Conservation (phyloP, 2,329 filamentous ascomycete genomes). For the Biscogniauxia sp. region DNA sequence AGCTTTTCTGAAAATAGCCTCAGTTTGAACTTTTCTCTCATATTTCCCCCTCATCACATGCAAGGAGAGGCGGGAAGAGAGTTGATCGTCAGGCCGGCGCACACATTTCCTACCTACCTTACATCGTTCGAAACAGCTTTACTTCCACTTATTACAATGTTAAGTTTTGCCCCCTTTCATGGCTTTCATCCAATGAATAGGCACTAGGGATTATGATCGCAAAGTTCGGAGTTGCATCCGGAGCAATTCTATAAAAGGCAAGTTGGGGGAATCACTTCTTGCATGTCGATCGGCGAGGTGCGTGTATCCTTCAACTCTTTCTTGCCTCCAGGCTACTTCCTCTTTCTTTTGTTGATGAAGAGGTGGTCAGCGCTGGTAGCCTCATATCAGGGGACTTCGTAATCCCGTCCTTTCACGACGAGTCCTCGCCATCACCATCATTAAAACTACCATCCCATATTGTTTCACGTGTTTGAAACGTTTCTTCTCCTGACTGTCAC, state of each 20-base stretch:
- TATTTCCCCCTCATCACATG: background rate
- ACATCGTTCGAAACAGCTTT: no score
- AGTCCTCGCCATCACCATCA: background rate
- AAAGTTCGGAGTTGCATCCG: background rate
- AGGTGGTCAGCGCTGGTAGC: background rate
- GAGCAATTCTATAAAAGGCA: background rate
- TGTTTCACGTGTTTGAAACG: background rate
- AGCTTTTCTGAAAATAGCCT: background rate
- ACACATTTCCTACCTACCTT: no score
- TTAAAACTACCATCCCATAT: background rate
- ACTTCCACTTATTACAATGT: no score
- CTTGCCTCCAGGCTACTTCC: background rate
- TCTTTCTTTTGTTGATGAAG: background rate
- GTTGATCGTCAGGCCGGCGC: background rate
- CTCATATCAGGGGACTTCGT: background rate
- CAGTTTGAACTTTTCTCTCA: background rate
- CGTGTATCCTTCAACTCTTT: background rate
- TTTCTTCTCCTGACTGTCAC: background rate
- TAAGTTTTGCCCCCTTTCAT: no score
- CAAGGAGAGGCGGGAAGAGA: background rate
- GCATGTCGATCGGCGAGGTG: background rate
- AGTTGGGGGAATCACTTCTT: background rate
- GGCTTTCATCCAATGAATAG: no score
- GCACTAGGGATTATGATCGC: no score
- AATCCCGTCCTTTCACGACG: background rate